Percentiles rank a stretch among this genome's conserved stretches.
phyloP scores from a whole-genome alignment of 768 basidiomycete species.

The Paxillus involutus region DNA sequence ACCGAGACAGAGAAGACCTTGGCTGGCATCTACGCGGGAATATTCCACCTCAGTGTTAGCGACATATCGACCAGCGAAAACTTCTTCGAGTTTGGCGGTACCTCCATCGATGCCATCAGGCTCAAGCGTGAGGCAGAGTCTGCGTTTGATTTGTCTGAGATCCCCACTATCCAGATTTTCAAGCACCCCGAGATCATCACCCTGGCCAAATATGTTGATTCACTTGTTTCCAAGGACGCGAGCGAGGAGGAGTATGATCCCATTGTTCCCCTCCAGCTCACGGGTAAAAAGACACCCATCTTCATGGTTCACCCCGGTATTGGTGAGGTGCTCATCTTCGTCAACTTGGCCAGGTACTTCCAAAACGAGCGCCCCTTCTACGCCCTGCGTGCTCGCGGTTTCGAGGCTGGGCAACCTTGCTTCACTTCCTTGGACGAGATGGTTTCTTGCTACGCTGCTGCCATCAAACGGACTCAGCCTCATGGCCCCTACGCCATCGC shows the following conservation, averaged over 20 bases:
- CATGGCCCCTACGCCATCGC: conserved; percentile 35
- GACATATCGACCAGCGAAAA: conserved; percentile 31
- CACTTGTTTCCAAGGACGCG: conserved; percentile 21
- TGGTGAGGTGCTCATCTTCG: conserved; percentile 36
- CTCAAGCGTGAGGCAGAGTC: conserved; percentile 29
- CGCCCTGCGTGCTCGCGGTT: conserved; percentile 39
- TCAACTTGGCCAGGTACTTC: conserved; percentile 36
- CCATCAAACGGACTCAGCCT: conserved; percentile 29
- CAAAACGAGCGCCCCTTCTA: conserved; percentile 36
- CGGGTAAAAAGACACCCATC: conserved; percentile 39
- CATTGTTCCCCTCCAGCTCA: conserved; percentile 38
- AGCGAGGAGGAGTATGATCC: conserved; percentile 35
- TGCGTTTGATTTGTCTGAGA: conserved; percentile 29
- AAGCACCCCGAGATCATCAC: conserved; percentile 30
- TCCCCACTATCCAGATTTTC: conserved; percentile 41
- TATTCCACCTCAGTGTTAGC: conserved; percentile 27
- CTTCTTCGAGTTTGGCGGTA: conserved; percentile 44
- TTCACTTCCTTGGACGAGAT: conserved; percentile 34
- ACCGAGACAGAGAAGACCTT: conserved; percentile 28
- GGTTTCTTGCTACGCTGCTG: conserved; percentile 30
- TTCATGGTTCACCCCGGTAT: conserved; percentile 41
- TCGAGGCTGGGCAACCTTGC: conserved; percentile 32
- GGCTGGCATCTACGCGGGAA: conserved; percentile 28
- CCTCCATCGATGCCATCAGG: conserved; percentile 38
- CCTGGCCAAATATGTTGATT: conserved; percentile 31